Evolutionary conservation across 352 stramenopile species (phyloP).

Genomic region (Pythium pyrilobum): DNA sequence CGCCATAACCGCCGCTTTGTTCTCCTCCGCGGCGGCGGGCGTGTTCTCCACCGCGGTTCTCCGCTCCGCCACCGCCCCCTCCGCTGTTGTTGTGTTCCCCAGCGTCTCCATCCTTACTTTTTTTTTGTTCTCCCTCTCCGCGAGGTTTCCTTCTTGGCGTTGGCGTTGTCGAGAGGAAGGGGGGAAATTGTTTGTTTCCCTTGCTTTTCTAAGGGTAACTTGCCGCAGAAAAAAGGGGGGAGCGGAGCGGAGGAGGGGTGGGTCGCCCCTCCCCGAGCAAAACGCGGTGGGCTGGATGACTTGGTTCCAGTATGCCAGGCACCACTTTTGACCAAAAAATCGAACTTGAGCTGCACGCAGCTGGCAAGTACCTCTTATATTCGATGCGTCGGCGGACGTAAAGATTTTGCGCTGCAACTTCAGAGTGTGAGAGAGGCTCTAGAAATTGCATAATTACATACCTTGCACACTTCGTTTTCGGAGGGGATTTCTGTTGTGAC

Average conservation of each 20-base stretch:
- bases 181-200: slow-evolving; percentile 15
- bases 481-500: slow-evolving; percentile 12
- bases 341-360: slow-evolving; percentile 5
- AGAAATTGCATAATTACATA: slow-evolving; percentile 9
- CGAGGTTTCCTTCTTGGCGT: slow-evolving; percentile 5
- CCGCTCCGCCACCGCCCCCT: too few relatives aligned
- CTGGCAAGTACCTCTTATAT: slow-evolving; percentile 2
- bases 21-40: neutral
- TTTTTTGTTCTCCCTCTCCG: neutral
- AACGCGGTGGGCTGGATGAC: slow-evolving; percentile 4
- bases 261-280: slow-evolving; percentile 6
- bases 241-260: neutral
- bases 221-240: slow-evolving; percentile 25
- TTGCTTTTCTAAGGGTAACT: slow-evolving; percentile 24
- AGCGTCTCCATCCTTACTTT: neutral
- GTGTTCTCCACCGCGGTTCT: too few relatives aligned
- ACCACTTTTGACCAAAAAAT: slow-evolving; percentile 15
- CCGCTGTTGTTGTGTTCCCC: too few relatives aligned
- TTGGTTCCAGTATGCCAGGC: slow-evolving; percentile 14
- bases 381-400: neutral
- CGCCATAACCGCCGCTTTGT: neutral
- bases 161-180: neutral
- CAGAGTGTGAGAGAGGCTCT: neutral
- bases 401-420: slow-evolving; percentile 14
- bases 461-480: neutral